Evolutionary conservation across 768 basidiomycete species (phyloP).

Genomic region (Leccinum ochraceum): DNA sequence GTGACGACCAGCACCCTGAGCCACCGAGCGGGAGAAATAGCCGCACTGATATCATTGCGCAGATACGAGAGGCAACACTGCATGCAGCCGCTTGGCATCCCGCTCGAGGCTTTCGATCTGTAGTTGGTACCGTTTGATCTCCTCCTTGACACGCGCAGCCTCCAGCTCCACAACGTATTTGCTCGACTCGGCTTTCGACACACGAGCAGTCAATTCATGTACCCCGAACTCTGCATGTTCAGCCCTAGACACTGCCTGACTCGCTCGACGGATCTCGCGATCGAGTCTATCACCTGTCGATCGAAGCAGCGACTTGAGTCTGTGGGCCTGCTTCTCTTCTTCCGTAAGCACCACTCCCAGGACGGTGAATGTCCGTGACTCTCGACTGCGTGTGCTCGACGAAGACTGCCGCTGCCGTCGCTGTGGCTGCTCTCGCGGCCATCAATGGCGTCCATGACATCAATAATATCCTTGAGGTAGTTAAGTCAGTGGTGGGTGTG

Average conservation of each 20-base stretch:
- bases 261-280: conserved; percentile 55
- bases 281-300: conserved; percentile 57
- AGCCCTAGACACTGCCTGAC: conserved; percentile 50
- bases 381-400: conserved; percentile 41
- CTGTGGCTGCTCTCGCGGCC: conserved; percentile 28
- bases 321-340: conserved; percentile 57
- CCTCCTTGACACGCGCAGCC: conserved; percentile 43
- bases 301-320: conserved; percentile 54
- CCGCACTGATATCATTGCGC: no score
- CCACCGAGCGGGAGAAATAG: no score
- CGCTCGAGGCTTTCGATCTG: conserved; percentile 49
- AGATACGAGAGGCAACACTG: not conserved
- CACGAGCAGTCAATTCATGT: conserved; percentile 40
- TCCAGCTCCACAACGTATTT: conserved; percentile 42
- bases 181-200: conserved; percentile 43
- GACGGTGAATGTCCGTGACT: conserved; percentile 40
- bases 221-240: conserved; percentile 51
- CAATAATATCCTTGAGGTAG: conserved; percentile 45
- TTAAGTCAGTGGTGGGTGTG: conserved; percentile 47
- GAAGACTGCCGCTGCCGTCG: conserved; percentile 36
- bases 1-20: no score
- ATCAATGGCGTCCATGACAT: conserved; percentile 38
- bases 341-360: conserved; percentile 48
- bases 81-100: conserved; percentile 40
- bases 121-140: conserved; percentile 47